phyloP scores from a whole-genome alignment of 2,329 filamentous ascomycete genomes.

The Knufia fluminis region DNA sequence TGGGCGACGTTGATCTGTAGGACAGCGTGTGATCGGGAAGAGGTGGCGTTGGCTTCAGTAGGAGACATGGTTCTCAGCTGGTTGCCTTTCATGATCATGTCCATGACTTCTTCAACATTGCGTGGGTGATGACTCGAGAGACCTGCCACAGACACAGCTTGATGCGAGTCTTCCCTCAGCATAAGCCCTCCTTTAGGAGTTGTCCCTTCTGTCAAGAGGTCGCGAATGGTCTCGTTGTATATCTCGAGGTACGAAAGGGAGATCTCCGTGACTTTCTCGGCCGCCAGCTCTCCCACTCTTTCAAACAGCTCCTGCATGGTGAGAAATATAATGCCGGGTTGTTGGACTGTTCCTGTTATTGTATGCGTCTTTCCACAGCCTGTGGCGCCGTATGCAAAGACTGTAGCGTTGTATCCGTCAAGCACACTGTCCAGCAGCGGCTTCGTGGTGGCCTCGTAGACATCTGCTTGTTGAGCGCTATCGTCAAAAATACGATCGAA shows the following conservation, averaged over 20 bases:
- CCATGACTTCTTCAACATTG: conserved; percentile 95
- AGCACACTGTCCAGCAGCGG: conserved; percentile 86
- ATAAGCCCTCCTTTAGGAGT: conserved; percentile 70
- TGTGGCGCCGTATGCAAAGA: conserved; percentile 96
- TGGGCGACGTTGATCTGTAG: conserved; percentile 94
- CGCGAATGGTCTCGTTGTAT: conserved; percentile 97
- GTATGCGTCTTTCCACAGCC: conserved; percentile 98
- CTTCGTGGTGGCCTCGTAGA: conserved; percentile 89
- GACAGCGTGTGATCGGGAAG: conserved; percentile 91
- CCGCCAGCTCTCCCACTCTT: conserved; percentile 75
- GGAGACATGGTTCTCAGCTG: conserved; percentile 91
- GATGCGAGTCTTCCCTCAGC: conserved; percentile 88
- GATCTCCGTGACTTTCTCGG: conserved; percentile 81
- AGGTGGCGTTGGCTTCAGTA: conserved; percentile 94
- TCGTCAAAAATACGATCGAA: conserved; percentile 98
- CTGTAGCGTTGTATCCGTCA: conserved; percentile 96
- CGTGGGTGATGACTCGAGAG: conserved; percentile 84
- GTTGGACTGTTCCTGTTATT: conserved; percentile 82
- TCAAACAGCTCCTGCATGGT: conserved; percentile 99
- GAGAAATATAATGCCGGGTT: conserved; percentile 95
- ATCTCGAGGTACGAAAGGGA: conserved; percentile 95
- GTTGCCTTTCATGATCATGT: conserved; percentile 95
- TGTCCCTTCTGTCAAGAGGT: conserved; percentile 76
- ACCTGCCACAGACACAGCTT: conserved; percentile 82
- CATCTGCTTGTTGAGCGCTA: conserved; percentile 79